A percentile compares a stretch with the other conserved stretches of the same genome.
Evolutionary conservation across 2,329 filamentous ascomycete genomes (phyloP).

Genomic region (Ophiobolus disseminans): DNA sequence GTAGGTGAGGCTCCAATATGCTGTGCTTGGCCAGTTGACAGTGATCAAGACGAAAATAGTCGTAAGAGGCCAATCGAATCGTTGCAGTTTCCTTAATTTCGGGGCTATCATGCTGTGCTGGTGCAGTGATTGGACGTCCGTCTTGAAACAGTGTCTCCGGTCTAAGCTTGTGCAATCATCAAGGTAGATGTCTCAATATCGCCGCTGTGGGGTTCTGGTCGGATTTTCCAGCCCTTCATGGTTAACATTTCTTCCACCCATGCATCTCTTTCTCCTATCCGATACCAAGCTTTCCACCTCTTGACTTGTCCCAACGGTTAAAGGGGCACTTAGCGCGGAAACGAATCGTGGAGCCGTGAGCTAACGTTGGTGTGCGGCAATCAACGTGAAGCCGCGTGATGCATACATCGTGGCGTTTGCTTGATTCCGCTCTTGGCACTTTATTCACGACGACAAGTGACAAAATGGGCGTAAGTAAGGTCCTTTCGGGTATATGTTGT

Average conservation of each 20-base stretch:
- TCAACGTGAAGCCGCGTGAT: slow-evolving; percentile 15
- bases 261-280: slow-evolving; percentile 13
- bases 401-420: slow-evolving; percentile 9
- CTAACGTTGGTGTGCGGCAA: too few species aligned
- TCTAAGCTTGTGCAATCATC: slow-evolving; percentile 27
- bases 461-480: slow-evolving; percentile 1
- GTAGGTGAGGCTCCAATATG: slow-evolving; percentile 23
- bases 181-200: slow-evolving; percentile 33
- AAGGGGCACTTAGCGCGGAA: slow-evolving; percentile 21
- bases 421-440: slow-evolving; percentile 1
- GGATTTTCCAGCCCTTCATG: slow-evolving; percentile 12
- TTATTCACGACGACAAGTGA: slow-evolving; percentile 5
- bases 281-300: slow-evolving; percentile 23
- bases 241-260: slow-evolving; percentile 11
- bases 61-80: slow-evolving; percentile 5
- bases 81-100: background rate
- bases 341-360: slow-evolving; percentile 13
- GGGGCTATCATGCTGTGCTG: background rate
- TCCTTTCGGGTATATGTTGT: background rate
- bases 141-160: slow-evolving; percentile 29
- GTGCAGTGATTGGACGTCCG: slow-evolving; percentile 18
- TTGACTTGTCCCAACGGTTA: slow-evolving; percentile 25
- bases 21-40: slow-evolving; percentile 20
- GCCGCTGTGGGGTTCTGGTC: slow-evolving; percentile 22
- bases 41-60: slow-evolving; percentile 1